A percentile compares a stretch with the other conserved stretches of the same genome.
Conservation (phyloP, 73 alveolate genomes). For the Paramecium octaurelia region DNA sequence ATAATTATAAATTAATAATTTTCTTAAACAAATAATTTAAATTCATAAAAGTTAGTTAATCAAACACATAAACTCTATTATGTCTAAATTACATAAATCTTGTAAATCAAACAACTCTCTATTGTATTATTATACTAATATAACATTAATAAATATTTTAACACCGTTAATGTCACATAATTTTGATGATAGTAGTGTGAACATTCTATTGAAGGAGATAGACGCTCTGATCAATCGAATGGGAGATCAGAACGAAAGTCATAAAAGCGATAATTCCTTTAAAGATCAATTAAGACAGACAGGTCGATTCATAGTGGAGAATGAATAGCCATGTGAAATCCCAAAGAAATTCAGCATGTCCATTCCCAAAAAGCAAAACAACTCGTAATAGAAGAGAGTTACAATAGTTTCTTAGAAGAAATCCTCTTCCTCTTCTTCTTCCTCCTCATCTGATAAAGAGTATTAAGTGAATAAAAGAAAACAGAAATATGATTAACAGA, state of each 20-base stretch:
- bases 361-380: neutral
- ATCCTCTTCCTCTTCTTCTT: slow-evolving; percentile 27
- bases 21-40: neutral
- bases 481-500: neutral
- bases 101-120: neutral
- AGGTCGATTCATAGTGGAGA: neutral
- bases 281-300: neutral
- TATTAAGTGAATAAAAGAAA: neutral
- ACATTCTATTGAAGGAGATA: neutral
- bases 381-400: neutral
- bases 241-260: neutral
- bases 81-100: neutral
- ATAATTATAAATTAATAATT: neutral
- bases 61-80: neutral
- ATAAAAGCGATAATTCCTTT: neutral
- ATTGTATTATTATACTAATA: neutral
- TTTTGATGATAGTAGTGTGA: neutral
- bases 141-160: neutral
- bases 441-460: neutral
- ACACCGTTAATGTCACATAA: neutral
- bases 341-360: neutral
- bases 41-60: neutral
- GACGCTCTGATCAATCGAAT: slow-evolving; percentile 29
- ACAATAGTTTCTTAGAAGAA: neutral
- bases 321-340: neutral